phyloP scores from a whole-genome alignment of 2,329 filamentous ascomycete species.

The Trichoderma oligosporum region DNA sequence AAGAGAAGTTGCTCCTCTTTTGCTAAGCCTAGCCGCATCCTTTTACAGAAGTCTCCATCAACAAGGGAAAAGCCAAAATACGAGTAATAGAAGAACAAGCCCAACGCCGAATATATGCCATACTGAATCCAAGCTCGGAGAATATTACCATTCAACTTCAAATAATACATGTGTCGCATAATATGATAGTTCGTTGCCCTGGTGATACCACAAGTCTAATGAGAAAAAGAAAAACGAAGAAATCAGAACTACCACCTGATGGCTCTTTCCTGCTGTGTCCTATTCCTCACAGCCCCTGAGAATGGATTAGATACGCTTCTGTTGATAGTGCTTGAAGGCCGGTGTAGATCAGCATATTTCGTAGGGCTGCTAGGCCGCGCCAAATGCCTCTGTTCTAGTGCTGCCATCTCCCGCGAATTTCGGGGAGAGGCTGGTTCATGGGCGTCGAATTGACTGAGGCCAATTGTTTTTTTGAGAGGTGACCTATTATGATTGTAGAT shows the following conservation, averaged over 20 bases:
- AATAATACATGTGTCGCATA: constrained; percentile 5
- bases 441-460: constrained; percentile 55
- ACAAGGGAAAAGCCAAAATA: background rate
- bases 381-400: constrained; percentile 46
- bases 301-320: constrained; percentile 37
- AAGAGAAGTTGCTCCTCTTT: background rate
- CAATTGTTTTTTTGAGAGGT: constrained; percentile 72
- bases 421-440: constrained; percentile 45
- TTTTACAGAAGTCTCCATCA: background rate
- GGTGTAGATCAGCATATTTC: constrained; percentile 35
- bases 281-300: constrained; percentile 35
- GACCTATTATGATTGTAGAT: constrained; percentile 77
- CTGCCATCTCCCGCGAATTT: constrained; percentile 61
- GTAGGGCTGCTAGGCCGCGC: constrained; percentile 40
- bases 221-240: background rate
- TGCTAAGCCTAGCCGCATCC: background rate
- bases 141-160: background rate
- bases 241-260: constrained; percentile 28
- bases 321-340: constrained; percentile 23
- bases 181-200: background rate
- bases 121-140: constrained; percentile 12
- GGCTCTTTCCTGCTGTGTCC: constrained; percentile 41
- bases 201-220: background rate
- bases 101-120: constrained; percentile 18
- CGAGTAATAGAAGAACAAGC: background rate